Percentiles rank a stretch among this genome's conserved stretches.
These are phyloP conservation scores for Gossypium schwendimanii DNA, from an alignment of 441 rosid genomes.

Conservation along the genomic window DNA sequence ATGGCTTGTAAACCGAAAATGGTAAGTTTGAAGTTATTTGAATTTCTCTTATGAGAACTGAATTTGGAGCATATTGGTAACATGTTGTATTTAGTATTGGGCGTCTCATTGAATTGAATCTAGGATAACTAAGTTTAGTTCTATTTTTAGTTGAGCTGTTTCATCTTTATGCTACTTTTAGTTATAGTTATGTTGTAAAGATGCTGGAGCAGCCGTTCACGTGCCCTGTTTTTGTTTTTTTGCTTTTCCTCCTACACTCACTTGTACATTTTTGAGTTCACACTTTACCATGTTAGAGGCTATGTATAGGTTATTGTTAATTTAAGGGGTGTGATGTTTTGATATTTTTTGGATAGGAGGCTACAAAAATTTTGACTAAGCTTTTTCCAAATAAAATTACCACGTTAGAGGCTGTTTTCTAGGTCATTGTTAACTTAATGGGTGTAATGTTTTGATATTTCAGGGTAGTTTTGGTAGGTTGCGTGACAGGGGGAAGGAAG, in stretches of 20 bases:
- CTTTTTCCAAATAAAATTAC: constrained; percentile 51
- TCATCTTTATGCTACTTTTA: not conserved
- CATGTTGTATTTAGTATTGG: not conserved
- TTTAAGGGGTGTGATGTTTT: constrained; percentile 18
- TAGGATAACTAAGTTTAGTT: not conserved
- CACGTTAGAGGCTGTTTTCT: not conserved
- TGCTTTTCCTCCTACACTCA: not conserved
- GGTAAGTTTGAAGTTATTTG: not conserved
- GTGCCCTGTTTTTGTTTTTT: not conserved
- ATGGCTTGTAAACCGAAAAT: not conserved
- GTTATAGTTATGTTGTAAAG: not conserved
- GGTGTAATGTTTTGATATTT: not conserved
- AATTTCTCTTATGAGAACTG: not conserved
- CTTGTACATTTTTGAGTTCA: not conserved
- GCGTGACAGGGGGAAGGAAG: constrained; percentile 69
- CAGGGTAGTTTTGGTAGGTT: constrained; percentile 82
- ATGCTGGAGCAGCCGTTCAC: not conserved
- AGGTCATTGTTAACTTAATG: not conserved
- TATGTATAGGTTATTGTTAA: constrained; percentile 11
- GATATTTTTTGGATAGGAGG: constrained; percentile 55
- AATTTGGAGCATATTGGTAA: not conserved
- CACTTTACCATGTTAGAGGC: not conserved
- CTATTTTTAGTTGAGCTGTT: not conserved
- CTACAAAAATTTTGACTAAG: constrained; percentile 53
- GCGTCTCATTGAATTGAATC: not conserved